Conservation (phyloP, 345 rosid genomes). For the Linum trigynum region DNA sequence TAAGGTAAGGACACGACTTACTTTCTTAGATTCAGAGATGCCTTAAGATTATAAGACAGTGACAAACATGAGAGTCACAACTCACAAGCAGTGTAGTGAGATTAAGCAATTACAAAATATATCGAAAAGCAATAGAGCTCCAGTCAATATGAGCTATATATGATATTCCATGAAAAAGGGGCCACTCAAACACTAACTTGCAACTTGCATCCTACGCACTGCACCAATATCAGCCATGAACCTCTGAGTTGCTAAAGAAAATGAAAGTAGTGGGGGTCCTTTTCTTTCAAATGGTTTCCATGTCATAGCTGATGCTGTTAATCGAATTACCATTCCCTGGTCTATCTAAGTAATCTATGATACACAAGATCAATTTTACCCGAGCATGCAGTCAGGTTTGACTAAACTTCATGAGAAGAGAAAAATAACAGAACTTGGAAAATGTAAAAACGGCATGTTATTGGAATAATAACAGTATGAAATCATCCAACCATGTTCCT, state of each 20-base stretch:
- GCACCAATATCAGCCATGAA: background rate
- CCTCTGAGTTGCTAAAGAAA: background rate
- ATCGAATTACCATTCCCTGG: background rate
- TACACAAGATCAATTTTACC: background rate
- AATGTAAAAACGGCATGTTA: background rate
- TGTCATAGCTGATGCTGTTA: slow-evolving; percentile 33
- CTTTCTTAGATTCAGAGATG: too few species aligned
- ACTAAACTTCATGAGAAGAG: too few species aligned
- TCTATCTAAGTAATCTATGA: too few species aligned
- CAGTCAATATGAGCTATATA: too few species aligned
- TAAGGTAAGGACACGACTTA: too few species aligned
- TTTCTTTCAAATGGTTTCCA: slow-evolving; percentile 26
- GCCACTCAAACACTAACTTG: background rate
- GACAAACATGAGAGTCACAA: too few species aligned
- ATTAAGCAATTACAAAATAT: too few species aligned
- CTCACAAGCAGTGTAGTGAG: too few species aligned
- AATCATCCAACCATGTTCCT: too few species aligned
- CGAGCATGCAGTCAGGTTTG: background rate
- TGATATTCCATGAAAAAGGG: background rate
- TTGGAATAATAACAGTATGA: too few species aligned
- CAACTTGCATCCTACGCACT: background rate
- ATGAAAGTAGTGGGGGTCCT: slow-evolving; percentile 3
- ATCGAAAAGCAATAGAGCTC: too few species aligned
- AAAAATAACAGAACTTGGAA: background rate
- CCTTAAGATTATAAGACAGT: too few species aligned